Percentiles rank a stretch among this genome's conserved stretches.
phyloP scores from a whole-genome alignment of 495 filamentous ascomycete species.

The Daldinia grandis region DNA sequence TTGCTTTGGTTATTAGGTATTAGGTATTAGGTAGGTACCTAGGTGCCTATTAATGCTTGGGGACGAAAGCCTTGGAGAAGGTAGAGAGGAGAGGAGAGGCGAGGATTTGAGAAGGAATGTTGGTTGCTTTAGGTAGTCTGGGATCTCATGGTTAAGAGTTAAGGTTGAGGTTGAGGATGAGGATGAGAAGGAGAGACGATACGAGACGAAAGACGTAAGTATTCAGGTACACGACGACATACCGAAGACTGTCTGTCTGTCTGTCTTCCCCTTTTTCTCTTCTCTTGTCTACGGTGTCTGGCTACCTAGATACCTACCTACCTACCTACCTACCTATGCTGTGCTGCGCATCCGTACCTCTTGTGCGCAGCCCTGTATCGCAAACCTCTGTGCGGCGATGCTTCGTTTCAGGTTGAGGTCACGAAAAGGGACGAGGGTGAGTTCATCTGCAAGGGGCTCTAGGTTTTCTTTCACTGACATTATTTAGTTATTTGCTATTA shows the following conservation, averaged over 20 bases:
- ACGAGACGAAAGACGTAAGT: neutral
- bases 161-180: neutral
- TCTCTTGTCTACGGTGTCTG: neutral
- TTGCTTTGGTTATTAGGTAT: too few relatives aligned
- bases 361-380: slow-evolving; percentile 12
- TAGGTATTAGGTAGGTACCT: too few relatives aligned
- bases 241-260: neutral
- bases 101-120: neutral
- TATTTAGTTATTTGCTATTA: neutral
- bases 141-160: slow-evolving; percentile 3
- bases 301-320: too few relatives aligned
- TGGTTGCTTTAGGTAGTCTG: neutral
- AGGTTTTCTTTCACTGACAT: neutral
- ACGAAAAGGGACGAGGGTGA: slow-evolving; percentile 19
- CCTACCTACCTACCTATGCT: too few relatives aligned
- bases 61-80: neutral
- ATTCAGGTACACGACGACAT: slow-evolving; percentile 19
- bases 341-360: slow-evolving; percentile 7
- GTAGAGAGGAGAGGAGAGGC: neutral
- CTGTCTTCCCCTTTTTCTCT: slow-evolving; percentile 18
- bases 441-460: neutral
- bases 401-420: slow-evolving; percentile 40
- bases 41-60: too few relatives aligned
- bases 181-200: neutral
- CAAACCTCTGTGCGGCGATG: slow-evolving; percentile 30